Percentiles rank a stretch among this genome's conserved stretches.
Conservation (phyloP, 139 green algal genomes). For the Asterochloris sp. region DNA sequence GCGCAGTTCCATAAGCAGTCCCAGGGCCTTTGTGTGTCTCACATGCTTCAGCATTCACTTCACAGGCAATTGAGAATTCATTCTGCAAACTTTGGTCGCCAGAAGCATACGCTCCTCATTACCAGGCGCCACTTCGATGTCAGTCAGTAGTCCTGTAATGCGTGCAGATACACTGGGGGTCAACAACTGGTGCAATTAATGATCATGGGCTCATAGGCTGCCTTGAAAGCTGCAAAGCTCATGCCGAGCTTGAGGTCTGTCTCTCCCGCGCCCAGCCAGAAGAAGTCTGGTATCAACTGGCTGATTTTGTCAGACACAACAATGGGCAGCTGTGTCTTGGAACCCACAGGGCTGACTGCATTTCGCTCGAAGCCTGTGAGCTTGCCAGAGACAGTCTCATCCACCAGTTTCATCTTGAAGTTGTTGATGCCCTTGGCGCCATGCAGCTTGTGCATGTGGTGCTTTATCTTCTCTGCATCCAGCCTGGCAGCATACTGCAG, state of each 20-base stretch:
- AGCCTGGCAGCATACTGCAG: constrained; percentile 22
- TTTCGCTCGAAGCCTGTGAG: constrained; percentile 80
- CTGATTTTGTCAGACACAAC: constrained; percentile 62
- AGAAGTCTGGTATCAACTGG: constrained; percentile 32
- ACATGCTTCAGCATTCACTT: no score
- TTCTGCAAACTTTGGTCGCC: no score
- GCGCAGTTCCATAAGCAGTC: no score
- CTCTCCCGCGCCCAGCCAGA: constrained; percentile 85
- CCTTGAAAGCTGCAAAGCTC: constrained; percentile 1
- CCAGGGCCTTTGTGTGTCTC: no score
- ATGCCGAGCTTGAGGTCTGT: constrained; percentile 82
- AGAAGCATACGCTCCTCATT: no score
- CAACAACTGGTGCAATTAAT: constrained; percentile 6
- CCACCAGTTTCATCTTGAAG: constrained; percentile 84
- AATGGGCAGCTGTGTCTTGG: constrained; percentile 66
- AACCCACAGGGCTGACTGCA: constrained; percentile 76
- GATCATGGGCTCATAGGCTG: constrained; percentile 9
- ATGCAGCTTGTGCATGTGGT: constrained; percentile 10
- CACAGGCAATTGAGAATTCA: no score
- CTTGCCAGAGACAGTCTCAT: constrained; percentile 56
- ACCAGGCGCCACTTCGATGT: no score
- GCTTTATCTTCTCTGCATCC: constrained; percentile 15
- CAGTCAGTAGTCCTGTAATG: no score
- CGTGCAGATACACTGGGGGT: no score
- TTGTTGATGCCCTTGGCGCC: constrained; percentile 45